These are phyloP conservation scores for Diaporthe australafricana DNA, from an alignment of 2,329 filamentous ascomycete genomes.

Conservation along the genomic window DNA sequence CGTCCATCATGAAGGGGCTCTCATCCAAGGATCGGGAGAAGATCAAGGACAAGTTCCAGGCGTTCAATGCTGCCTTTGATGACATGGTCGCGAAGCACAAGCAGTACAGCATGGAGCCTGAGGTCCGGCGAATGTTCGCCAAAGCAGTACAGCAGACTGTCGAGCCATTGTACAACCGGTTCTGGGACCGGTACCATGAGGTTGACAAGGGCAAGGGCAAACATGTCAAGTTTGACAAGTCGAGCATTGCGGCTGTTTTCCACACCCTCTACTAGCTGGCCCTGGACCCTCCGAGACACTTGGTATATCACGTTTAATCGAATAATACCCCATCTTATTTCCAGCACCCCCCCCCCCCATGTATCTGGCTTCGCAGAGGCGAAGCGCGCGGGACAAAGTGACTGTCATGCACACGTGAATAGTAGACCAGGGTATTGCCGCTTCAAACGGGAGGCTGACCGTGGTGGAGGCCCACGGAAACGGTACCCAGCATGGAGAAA, in stretches of 20 bases:
- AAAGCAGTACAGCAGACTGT: constrained; percentile 91
- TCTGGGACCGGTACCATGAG: constrained; percentile 98
- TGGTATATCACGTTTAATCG: constrained; percentile 15
- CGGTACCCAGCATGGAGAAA: background rate
- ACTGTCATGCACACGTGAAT: constrained; percentile 10
- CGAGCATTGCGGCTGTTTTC: constrained; percentile 76
- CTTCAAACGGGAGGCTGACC: background rate
- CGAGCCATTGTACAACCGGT: constrained; percentile 92
- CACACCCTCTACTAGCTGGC: constrained; percentile 58
- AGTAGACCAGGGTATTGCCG: background rate
- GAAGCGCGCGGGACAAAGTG: background rate
- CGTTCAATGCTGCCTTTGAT: constrained; percentile 92
- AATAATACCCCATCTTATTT: constrained; percentile 30
- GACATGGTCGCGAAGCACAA: constrained; percentile 88
- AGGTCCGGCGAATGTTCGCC: constrained; percentile 83
- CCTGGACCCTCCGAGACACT: constrained; percentile 33
- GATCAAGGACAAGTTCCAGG: constrained; percentile 95
- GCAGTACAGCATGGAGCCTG: constrained; percentile 87
- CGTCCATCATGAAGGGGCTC: constrained; percentile 84
- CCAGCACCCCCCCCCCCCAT: background rate
- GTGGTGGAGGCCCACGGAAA: background rate
- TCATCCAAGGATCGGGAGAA: constrained; percentile 93
- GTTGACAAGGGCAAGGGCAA: constrained; percentile 98
- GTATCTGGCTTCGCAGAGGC: constrained; percentile 31
- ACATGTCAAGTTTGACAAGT: constrained; percentile 97